Base-by-base conservation (phyloP, 257 asterid species). In the Solanum acaule region DNA sequence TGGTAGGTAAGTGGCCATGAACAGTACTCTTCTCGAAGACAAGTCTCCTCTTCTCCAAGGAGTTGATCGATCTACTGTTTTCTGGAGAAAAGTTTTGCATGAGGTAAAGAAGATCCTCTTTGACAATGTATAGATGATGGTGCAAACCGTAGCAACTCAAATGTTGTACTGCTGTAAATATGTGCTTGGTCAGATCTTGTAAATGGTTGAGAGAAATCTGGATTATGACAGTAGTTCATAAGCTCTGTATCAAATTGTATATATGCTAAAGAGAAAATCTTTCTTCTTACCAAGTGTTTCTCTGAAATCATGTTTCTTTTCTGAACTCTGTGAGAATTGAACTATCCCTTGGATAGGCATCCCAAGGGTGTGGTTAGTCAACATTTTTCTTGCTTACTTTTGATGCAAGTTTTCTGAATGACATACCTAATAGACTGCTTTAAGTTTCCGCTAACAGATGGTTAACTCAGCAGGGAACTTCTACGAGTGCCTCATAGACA, bases 1-100 rank as follows among this genome's bases (percentile, higher is more conserved):
- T 96, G 99, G 98, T 96, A 93, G 92, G 38, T 68, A 42, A 10
- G 71, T 29, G 63, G 13, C 12, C 79, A 84, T 2, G 56, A 83
- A 16, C 78, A 5, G 25, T 16, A 37, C 14, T 38, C 13, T 35
- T 22, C 33, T 2, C 40, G 34, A 2, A 29, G 65, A 25, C 37
- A 9, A 46, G 25, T 81, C 67, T 85, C 38, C 77, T 40, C 87
- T 85, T 68, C 61, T 11, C 82, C 31, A 46, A 68, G 88, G 88
- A 72, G 2, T 38, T 86, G 42, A 86, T 70, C 0, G 8, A 76
- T 84, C 72, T 6, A 11, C 44, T 49, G 29, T 49, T 31, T 82
- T 31, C 72, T 10, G 88, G 15, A 90, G 67, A 38, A 33, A 34
- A 86, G 73, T 85, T 73, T 56, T 76, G 89, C 56, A 8, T 52